Conservation (phyloP, 2,329 filamentous ascomycete species). For the Aspergillaceae sp. region DNA sequence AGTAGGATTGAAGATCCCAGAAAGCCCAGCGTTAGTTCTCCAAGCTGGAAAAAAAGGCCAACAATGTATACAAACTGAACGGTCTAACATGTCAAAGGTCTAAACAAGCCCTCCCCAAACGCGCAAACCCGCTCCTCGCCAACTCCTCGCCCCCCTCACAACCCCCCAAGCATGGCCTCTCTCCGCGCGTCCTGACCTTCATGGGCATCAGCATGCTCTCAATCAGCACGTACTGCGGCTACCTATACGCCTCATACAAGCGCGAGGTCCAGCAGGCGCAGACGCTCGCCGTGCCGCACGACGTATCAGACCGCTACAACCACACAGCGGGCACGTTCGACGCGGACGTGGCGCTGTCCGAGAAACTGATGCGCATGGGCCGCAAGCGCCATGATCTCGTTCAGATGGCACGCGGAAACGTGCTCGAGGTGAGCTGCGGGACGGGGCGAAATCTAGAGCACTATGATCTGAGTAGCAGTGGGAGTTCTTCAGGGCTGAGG, state of each 20-base stretch:
- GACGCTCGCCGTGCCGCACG: conserved; percentile 26
- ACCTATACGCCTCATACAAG: conserved; percentile 36
- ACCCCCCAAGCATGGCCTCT: conserved; percentile 11
- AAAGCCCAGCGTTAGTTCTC: conserved; percentile 14
- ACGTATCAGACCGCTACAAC: conserved; percentile 42
- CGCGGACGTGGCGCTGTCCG: conserved; percentile 37
- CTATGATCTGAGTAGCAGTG: conserved; percentile 24
- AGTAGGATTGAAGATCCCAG: conserved; percentile 4
- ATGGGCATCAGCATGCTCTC: conserved; percentile 31
- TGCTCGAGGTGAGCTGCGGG: conserved; percentile 44
- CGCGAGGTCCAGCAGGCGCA: conserved; percentile 26
- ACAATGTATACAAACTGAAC: neutral
- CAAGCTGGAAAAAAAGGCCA: neutral
- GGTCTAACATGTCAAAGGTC: conserved; percentile 2
- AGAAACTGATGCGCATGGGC: conserved; percentile 36
- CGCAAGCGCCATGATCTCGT: conserved; percentile 35
- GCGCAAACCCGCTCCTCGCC: conserved; percentile 16
- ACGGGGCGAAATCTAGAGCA: conserved; percentile 42
- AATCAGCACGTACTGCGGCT: conserved; percentile 37
- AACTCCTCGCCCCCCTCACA: conserved; percentile 13
- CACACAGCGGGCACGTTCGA: conserved; percentile 37
- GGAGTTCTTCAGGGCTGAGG: conserved; percentile 21
- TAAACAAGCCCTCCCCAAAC: conserved; percentile 13
- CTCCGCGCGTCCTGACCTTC: conserved; percentile 28
- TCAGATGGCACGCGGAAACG: conserved; percentile 36